phyloP scores from a whole-genome alignment of 345 rosid genomes.

The Lepidium aucheri region DNA sequence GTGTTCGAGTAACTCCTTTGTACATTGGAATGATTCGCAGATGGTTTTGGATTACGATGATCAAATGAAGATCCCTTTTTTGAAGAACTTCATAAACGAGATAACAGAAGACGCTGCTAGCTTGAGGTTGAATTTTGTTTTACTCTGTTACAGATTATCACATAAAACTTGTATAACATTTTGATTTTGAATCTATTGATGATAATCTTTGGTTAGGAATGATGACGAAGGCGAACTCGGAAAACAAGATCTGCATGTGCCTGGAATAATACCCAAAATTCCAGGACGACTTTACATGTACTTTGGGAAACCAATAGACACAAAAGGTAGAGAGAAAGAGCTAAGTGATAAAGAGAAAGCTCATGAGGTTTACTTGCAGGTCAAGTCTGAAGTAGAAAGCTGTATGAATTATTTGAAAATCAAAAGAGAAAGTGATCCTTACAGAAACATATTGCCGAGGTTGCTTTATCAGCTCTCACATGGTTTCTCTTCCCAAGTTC shows the following conservation, averaged over 20 bases:
- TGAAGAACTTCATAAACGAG: constrained; percentile 33
- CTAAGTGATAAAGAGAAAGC: constrained; percentile 41
- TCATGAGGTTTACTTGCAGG: constrained; percentile 39
- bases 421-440: constrained; percentile 57
- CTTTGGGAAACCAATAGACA: constrained; percentile 73
- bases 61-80: constrained; percentile 53
- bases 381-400: constrained; percentile 52
- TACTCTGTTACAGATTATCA: not conserved
- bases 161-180: not conserved
- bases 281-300: constrained; percentile 61
- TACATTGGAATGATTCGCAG: constrained; percentile 1
- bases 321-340: constrained; percentile 42
- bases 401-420: constrained; percentile 40
- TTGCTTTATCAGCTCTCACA: constrained; percentile 29
- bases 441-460: constrained; percentile 45
- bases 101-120: constrained; percentile 27
- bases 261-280: constrained; percentile 49
- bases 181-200: not conserved
- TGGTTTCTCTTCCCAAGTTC: constrained; percentile 44
- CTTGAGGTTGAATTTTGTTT: constrained; percentile 35
- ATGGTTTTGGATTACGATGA: constrained; percentile 60
- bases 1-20: no score
- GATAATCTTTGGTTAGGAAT: not conserved
- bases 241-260: constrained; percentile 47
- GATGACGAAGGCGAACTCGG: constrained; percentile 40